Evolutionary conservation across 768 basidiomycete genomes (phyloP).

Genomic region (Hypholoma sublateritium): DNA sequence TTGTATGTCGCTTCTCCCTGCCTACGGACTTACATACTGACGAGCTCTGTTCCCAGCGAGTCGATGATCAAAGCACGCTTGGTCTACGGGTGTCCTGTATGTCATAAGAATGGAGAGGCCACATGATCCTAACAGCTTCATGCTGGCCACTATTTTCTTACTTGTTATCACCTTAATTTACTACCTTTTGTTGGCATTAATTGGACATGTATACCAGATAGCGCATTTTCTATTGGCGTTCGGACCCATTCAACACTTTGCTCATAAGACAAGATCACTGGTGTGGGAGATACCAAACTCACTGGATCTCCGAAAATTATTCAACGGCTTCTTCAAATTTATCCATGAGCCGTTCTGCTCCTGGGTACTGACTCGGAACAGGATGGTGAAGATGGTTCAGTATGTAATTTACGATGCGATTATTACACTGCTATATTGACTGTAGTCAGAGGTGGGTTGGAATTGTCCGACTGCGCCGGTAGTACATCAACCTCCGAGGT

Average conservation of each 20-base stretch:
- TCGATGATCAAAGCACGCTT: conserved; percentile 68
- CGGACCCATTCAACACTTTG: too few species aligned
- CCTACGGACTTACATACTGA: not conserved
- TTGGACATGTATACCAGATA: not conserved
- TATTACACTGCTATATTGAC: too few species aligned
- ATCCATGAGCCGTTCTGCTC: not conserved
- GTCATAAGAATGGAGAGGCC: conserved; percentile 60
- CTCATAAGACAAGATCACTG: too few species aligned
- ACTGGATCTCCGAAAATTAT: too few species aligned
- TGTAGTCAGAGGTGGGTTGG: too few species aligned
- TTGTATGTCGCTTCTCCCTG: conserved; percentile 54
- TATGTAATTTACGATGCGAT: too few species aligned
- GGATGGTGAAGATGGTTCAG: too few species aligned
- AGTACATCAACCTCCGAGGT: too few species aligned
- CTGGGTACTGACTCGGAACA: not conserved
- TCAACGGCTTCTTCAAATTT: too few species aligned
- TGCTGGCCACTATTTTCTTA: not conserved
- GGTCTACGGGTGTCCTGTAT: conserved; percentile 75
- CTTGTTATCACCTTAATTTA: not conserved
- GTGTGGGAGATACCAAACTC: too few species aligned
- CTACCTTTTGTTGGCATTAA: not conserved
- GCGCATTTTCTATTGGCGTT: not conserved
- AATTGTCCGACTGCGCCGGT: too few species aligned
- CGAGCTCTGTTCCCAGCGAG: conserved; percentile 51
- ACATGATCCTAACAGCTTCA: conserved; percentile 19